Conservation (phyloP, 805 yeast genomes). For the Saccharomycopsis guyanensis region DNA sequence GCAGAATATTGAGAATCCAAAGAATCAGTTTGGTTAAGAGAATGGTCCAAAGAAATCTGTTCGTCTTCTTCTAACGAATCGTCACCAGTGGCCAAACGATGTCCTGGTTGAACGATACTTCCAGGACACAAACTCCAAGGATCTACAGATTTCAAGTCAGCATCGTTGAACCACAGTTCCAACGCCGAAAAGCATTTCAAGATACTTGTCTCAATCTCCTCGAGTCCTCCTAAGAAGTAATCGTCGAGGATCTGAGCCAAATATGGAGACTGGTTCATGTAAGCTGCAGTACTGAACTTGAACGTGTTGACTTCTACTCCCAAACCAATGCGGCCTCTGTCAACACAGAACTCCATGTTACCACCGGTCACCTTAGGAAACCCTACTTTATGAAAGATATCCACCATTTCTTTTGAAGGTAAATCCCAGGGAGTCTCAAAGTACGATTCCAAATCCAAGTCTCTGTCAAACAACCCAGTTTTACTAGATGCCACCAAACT, state of each 20-base stretch:
- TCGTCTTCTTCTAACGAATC: background rate
- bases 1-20: no score
- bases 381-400: slow-evolving; percentile 35
- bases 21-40: background rate
- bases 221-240: slow-evolving; percentile 33
- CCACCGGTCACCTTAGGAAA: slow-evolving; percentile 26
- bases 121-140: slow-evolving; percentile 30
- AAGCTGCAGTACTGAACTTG: slow-evolving; percentile 6
- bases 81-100: background rate
- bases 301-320: slow-evolving; percentile 11
- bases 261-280: slow-evolving; percentile 27
- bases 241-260: slow-evolving; percentile 26
- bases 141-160: slow-evolving; percentile 16
- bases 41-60: background rate
- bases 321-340: slow-evolving; percentile 37
- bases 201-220: slow-evolving; percentile 28
- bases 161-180: slow-evolving; percentile 26
- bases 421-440: slow-evolving; percentile 33
- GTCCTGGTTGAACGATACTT: slow-evolving; percentile 13
- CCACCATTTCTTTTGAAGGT: slow-evolving; percentile 37
- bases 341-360: slow-evolving; percentile 42
- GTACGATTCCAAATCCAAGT: slow-evolving; percentile 14
- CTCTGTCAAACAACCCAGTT: background rate
- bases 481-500: slow-evolving; percentile 26
- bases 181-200: slow-evolving; percentile 26